Evolutionary conservation across 169 alveolate genomes (phyloP), one percentile per base, ranked within the genome.

Genomic region (Ichthyophthirius multifiliis): DNA sequence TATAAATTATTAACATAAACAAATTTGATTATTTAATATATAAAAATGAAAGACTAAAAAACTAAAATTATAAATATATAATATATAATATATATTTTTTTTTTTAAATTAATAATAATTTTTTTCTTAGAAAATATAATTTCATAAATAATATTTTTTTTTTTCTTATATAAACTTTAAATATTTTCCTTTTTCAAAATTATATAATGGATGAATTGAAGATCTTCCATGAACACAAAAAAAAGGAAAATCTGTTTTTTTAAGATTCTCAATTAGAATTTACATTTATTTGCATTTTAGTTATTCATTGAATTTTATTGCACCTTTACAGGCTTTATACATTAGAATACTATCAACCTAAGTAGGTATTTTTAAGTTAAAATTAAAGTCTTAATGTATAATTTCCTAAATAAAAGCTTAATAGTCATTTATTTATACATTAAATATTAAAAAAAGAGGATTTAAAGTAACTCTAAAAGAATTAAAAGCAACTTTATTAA

Each of bases 171-270:
- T n/a, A n/a, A n/a, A n/a, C n/a, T n/a, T n/a, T n/a, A n/a, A n/a
- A n/a, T n/a, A n/a, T n/a, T n/a, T n/a, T n/a, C n/a, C n/a, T n/a
- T n/a, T 20, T 16, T 55, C 71, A 1, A 55, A 5, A 18, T 18
- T 27, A 55, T 27, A 20, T 27, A 55, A 55, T 20, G 39, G 35
- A 23, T 55, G 71, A 15, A 55, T 55, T 4, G 71, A 55, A 15
- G 39, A 2, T 67, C 77, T 34, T 39, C 77, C 77, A 41, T 67
- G 77, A 3, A 67, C 77, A 67, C 77, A 67, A 20, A 37, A 39
- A n/a, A 37, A 67, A 4, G 77, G 77, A 67, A 67, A 67, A 1
- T 67, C 77, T 37, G 64, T 37, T 4, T 12, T 35, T 34, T 37
- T 20, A 4, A 67, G n/a, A 67, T 67, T 67, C 10, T 67, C 18